These are phyloP conservation scores for Rutstroemia sp. DNA, from an alignment of 2,329 filamentous ascomycete species.

Conservation along the genomic window DNA sequence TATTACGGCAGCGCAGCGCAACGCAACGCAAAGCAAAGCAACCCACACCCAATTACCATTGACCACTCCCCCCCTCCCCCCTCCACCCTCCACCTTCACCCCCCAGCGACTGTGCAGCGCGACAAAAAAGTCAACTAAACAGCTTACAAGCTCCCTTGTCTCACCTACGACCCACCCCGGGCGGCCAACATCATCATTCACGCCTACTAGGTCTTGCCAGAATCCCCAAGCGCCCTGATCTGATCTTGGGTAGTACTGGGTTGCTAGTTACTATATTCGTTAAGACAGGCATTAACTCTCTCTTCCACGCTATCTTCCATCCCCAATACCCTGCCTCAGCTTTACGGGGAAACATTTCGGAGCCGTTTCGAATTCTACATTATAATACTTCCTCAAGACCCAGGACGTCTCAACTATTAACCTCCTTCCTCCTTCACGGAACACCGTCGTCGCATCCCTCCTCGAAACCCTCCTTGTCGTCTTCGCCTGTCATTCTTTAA, in stretches of 20 bases:
- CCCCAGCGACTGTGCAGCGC: too few species aligned
- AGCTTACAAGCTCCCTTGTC: neutral
- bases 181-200: constrained; percentile 8
- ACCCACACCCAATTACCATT: neutral
- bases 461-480: constrained; percentile 19
- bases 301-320: constrained; percentile 17
- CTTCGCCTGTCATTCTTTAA: constrained; percentile 23
- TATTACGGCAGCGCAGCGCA: neutral
- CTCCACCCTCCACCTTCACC: neutral
- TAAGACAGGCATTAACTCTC: constrained; percentile 12
- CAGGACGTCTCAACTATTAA: constrained; percentile 9
- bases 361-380: constrained; percentile 15
- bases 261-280: constrained; percentile 11
- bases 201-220: neutral
- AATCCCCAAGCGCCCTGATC: constrained; percentile 10
- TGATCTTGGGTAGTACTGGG: constrained; percentile 5
- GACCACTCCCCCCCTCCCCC: neutral
- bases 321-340: constrained; percentile 10
- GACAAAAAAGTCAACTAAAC: too few species aligned
- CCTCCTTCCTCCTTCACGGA: constrained; percentile 20
- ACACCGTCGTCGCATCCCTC: constrained; percentile 21
- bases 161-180: constrained; percentile 3
- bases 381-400: constrained; percentile 25
- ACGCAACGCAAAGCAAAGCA: neutral
- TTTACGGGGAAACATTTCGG: constrained; percentile 12